Base-by-base conservation (phyloP, 768 basidiomycete species). In the Termitomyces sp. region DNA sequence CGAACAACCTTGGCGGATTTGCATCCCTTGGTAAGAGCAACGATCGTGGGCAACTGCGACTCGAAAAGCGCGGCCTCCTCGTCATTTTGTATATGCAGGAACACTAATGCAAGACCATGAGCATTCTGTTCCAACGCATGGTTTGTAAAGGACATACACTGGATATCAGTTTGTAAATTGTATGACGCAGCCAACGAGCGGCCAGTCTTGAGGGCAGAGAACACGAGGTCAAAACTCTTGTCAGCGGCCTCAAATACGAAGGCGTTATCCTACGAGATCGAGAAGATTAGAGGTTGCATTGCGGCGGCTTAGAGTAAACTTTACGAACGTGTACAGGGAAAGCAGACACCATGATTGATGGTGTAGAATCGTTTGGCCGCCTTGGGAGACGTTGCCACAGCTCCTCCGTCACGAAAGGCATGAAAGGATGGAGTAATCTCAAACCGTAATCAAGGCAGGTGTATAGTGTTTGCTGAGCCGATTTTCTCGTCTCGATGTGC, bases 321-420 rank as follows among this genome's bases (percentile, higher is more conserved):
- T 22, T 30, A 80, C 93, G 66, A 66, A 95, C 96, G 63, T 78
- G 73, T 37, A 83, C 78, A 3, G 97, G 97, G 81, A 86, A 98
- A 33, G 81, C 75, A 0, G 95, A 81, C 20, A 98, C 73, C 92
- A 95, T 95, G 70, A 99, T 94, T 0, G 93, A 93, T 7, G 87
- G 84, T 11, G 89, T 91, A 9, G 80, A 63, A 69, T 98, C 95
- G 42, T 87, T 88, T 1, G 88, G 85, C 60, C 95, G 79, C 18
- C 95, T 80, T 0, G 95, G 95, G 2, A 99, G 78, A 31, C 97
- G 85, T 71, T 99, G 97, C 97, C 97, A 99, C 12, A 99, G 77
- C 72, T 98, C 97, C 74, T 99, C 97, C 4, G 97, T 98, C 34
- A 99, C 92, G 72, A 91, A 99, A 1, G 97, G 97, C 97, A 98